These are phyloP conservation scores for Oryza officinalis DNA, from an alignment of 176 grass and related monocot genomes.

Conservation along the genomic window DNA sequence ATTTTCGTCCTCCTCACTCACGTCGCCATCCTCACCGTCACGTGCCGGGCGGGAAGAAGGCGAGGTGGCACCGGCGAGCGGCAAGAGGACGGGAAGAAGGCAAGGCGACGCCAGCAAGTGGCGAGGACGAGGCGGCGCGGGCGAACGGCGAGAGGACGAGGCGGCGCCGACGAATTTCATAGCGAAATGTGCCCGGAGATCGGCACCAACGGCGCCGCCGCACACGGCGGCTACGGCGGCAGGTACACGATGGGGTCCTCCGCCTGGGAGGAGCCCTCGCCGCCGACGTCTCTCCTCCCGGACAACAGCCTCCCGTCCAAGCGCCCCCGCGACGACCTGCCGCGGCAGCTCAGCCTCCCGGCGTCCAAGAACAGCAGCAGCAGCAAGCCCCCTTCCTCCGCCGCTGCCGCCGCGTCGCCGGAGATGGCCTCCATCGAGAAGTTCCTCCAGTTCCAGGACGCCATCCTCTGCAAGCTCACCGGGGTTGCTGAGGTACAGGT, in stretches of 20 bases:
- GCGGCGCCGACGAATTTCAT: no score
- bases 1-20: no score
- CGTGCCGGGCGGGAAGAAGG: no score
- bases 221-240: constrained; percentile 24
- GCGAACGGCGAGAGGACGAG: no score
- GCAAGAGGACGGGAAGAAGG: no score
- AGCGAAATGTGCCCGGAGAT: constrained; percentile 66
- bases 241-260: constrained; percentile 43
- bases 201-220: constrained; percentile 38
- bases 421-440: constrained; percentile 70
- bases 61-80: no score
- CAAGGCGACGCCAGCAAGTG: no score
- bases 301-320: constrained; percentile 40
- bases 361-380: not conserved
- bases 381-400: constrained; percentile 22
- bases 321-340: constrained; percentile 37
- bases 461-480: constrained; percentile 73
- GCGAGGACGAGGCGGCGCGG: no score
- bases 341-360: constrained; percentile 68
- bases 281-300: constrained; percentile 31
- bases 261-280: constrained; percentile 59
- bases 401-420: constrained; percentile 22
- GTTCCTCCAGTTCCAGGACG: constrained; percentile 74
- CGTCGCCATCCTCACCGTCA: no score
- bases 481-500: constrained; percentile 79